Evolutionary conservation across 345 rosid species (phyloP), one percentile per base, ranked within the genome.

Genomic region (Theobroma cacao): DNA sequence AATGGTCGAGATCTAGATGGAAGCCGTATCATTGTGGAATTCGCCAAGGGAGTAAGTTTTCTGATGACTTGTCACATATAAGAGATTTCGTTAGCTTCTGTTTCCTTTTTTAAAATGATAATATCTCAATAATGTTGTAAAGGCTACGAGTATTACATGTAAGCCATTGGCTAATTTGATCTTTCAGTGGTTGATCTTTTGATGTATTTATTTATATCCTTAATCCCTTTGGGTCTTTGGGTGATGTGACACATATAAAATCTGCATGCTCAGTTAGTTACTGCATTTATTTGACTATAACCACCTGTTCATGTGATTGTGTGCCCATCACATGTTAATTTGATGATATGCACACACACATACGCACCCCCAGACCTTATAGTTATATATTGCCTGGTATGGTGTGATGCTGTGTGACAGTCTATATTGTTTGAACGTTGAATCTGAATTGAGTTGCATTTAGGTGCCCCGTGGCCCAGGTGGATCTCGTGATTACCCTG

Each of bases 1-100:
- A 89, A 92, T 82, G 97, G 97, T n/a, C 81, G 88, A 48, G 97
- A 92, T 7, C 72, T 90, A 72, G 92, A 90, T 80, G 97, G 97
- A 74, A 85, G 94, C 85, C 97, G 91, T 31, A 81, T 92, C 83
- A 82, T 87, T 66, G 97, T 92, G 84, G 97, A 92, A 81, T 86
- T 92, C 77, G 93, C 97, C 0, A 92, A 88, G 82, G 97, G 94
- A 80, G 97, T 90, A 80, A 80, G 87, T 67, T 52, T 50, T 36
- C 48, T 64, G 30, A 50, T 76, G 30, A 3, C 20, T 64, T 63
- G 38, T 63, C 66, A 30, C 38, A 22, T 56, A 28, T 0, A 1
- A 4, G 17, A 33, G 28, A 20, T 50, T 50, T 50, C 31, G 73
- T 26, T 24, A 15, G 33, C 2, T 0, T 68, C 0, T 43, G 5